These are phyloP conservation scores for Plasmodium coatneyi DNA, from an alignment of 169 alveolate species.

Conservation along the genomic window DNA sequence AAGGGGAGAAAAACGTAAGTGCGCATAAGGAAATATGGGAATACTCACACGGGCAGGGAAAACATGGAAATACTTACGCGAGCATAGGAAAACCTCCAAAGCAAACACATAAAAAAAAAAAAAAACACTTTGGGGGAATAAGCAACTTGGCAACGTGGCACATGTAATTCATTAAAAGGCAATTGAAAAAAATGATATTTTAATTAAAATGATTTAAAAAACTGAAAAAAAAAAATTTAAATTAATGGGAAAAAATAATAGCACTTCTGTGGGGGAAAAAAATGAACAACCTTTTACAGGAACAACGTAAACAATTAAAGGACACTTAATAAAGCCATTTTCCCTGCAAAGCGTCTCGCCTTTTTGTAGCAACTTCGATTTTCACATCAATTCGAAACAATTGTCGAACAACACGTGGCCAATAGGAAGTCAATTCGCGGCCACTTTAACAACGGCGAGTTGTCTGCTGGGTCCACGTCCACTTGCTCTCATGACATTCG, in stretches of 20 bases:
- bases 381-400: neutral
- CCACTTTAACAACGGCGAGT: neutral
- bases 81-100: neutral
- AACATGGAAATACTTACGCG: neutral
- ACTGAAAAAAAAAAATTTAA: slow-evolving; percentile 29
- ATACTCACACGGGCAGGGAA: neutral
- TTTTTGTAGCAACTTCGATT: neutral
- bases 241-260: neutral
- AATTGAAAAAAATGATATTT: neutral
- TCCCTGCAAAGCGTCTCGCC: neutral
- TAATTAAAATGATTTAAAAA: slow-evolving; percentile 33
- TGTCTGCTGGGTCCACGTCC: neutral
- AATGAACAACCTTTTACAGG: neutral
- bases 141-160: slow-evolving; percentile 7
- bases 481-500: neutral
- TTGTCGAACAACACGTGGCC: neutral
- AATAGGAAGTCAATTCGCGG: neutral
- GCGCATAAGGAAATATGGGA: neutral
- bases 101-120: slow-evolving; percentile 8
- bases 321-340: neutral
- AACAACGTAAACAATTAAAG: neutral
- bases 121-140: slow-evolving; percentile 9
- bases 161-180: neutral
- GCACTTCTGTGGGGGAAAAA: neutral
- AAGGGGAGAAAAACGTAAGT: neutral